Conservation (phyloP, 306 rosid genomes). For the Vigna mungo region DNA sequence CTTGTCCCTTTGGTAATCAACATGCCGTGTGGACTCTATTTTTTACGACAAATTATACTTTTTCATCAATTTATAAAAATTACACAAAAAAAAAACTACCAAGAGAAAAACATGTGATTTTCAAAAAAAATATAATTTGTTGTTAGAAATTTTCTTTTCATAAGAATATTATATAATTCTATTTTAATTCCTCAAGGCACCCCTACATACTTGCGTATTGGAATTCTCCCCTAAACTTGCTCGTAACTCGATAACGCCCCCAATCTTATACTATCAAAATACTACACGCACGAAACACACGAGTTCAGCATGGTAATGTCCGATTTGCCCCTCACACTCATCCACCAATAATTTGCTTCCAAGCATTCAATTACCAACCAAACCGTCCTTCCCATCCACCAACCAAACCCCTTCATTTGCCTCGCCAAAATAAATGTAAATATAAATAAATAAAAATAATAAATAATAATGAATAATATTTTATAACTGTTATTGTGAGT, state of each 20-base stretch:
- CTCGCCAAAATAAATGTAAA: background rate
- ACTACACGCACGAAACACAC: slow-evolving; percentile 24
- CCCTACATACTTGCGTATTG: slow-evolving; percentile 11
- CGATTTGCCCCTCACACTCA: slow-evolving; percentile 11
- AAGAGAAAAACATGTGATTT: background rate
- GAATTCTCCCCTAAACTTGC: slow-evolving; percentile 44
- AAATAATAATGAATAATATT: background rate
- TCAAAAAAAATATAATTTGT: too few relatives aligned
- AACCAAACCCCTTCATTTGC: background rate
- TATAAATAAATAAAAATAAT: background rate
- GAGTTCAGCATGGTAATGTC: slow-evolving; percentile 21
- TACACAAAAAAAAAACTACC: too few relatives aligned
- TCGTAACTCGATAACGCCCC: slow-evolving; percentile 6
- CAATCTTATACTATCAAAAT: background rate
- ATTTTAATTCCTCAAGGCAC: slow-evolving; percentile 23
- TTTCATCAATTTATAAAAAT: background rate
- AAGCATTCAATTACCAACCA: slow-evolving; percentile 28
- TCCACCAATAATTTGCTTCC: slow-evolving; percentile 37
- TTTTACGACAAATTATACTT: background rate
- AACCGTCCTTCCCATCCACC: background rate
- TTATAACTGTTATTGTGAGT: background rate
- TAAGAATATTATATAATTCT: background rate
- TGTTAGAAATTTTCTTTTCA: background rate
- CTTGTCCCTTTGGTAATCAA: slow-evolving; percentile 67
- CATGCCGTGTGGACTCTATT: slow-evolving; percentile 34